Evolutionary conservation across 768 basidiomycete genomes (phyloP), one percentile per base, ranked within the genome.

Genomic region (Russula griseocarnosa): DNA sequence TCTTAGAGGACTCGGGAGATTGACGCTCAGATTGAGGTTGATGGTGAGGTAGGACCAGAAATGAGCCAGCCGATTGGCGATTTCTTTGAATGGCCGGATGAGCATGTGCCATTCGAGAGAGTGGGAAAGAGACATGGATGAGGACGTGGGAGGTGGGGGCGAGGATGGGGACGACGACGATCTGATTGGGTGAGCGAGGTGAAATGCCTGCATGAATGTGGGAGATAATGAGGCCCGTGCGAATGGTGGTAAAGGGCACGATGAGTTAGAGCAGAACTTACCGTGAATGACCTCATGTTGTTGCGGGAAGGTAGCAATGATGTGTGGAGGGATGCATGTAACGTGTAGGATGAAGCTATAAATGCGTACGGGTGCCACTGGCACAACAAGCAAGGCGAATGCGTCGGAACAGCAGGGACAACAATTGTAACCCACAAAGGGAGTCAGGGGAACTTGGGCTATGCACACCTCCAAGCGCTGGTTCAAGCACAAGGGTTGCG

Each of bases 51-150:
- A 54, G 18, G 62, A 53, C 24, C 52, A 38, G 50, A 64, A 20
- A 24, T 49, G 10, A 5, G 61, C 57, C 53, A 66, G 58, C 28
- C 62, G 47, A 11, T 13, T 60, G 38, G 58, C 58, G 11, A 60
- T 55, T n/a, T 42, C 53, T 16, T 44, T 60, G 63, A 65, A 36
- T 26, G 58, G 63, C 26, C 40, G 58, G 54, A 60, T 49, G 8
- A 55, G n/a, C 58, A 60, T 65, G 26, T 34, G 63, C 63, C 58
- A 60, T 16, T n/a, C n/a, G 58, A 58, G 58, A 32, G 58, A 3
- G 53, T 11, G 46, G 24, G 46, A 18, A 22, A 22, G 54, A 24
- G 47, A n/a, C 3, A 49, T 32, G 42, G 42, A 38, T 5, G 14
- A 20, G 28, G 16, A 38, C 14, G 14, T 42, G 28, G 16, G 9